phyloP scores from a whole-genome alignment of 139 green algal species.

The Coelastrella sp. region DNA sequence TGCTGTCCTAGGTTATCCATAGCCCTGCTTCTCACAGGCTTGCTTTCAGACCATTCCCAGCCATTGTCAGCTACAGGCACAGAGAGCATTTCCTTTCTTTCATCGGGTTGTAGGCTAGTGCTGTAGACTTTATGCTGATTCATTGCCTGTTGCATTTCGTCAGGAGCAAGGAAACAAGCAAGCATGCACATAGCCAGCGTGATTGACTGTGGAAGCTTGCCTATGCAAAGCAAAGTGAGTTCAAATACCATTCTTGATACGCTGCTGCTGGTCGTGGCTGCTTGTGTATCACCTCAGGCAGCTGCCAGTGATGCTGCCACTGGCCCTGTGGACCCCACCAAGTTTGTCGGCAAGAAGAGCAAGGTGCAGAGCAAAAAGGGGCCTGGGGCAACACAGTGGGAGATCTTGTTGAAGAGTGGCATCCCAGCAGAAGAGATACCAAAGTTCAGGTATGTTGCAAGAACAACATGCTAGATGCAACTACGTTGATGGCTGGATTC shows the following conservation, averaged over 20 bases:
- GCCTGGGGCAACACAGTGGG: conserved; percentile 86
- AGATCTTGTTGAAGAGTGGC: conserved; percentile 91
- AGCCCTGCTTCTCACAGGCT: background rate
- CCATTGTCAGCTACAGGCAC: too few relatives aligned
- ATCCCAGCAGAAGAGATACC: conserved; percentile 92
- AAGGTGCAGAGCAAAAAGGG: conserved; percentile 91
- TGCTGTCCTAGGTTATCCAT: background rate
- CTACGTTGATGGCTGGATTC: too few relatives aligned
- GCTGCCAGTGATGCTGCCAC: background rate
- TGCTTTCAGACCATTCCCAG: background rate
- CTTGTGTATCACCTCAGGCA: background rate
- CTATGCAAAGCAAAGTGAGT: too few relatives aligned
- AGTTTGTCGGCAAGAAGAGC: conserved; percentile 96
- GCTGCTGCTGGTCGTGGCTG: background rate
- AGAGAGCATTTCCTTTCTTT: too few relatives aligned
- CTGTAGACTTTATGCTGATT: too few relatives aligned
- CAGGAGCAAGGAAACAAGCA: too few relatives aligned
- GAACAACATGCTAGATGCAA: too few relatives aligned
- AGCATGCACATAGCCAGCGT: too few relatives aligned
- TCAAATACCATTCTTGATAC: background rate
- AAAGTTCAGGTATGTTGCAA: conserved; percentile 76
- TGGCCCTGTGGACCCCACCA: conserved; percentile 78
- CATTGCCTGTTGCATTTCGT: too few relatives aligned
- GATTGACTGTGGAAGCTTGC: too few relatives aligned
- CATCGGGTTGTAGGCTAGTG: too few relatives aligned